Conservation (phyloP, 2,329 filamentous ascomycete species). For the Botryosphaeria dothidea region DNA sequence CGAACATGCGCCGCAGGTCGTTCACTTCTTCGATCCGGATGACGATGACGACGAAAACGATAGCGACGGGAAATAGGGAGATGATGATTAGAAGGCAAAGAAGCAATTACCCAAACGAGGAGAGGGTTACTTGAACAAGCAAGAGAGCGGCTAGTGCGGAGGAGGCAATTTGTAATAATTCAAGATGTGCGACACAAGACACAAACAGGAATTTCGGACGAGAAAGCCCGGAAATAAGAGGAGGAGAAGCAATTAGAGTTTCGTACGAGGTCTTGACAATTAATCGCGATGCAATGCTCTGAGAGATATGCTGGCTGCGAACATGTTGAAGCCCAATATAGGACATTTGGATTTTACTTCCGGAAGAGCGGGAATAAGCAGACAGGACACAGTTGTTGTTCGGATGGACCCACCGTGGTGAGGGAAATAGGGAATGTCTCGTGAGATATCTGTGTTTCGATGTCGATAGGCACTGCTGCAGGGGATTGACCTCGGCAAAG, state of each 20-base stretch:
- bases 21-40: slow-evolving; percentile 11
- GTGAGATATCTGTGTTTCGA: not conserved
- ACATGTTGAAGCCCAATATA: not conserved
- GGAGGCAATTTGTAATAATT: not conserved
- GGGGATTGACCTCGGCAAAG: not conserved
- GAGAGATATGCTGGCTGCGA: too few relatives aligned
- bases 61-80: not conserved
- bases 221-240: not conserved
- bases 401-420: not conserved
- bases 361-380: not conserved
- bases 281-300: too few relatives aligned
- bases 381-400: not conserved
- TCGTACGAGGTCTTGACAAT: not conserved
- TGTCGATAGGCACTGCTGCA: not conserved
- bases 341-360: not conserved
- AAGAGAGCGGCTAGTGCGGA: not conserved
- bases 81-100: not conserved
- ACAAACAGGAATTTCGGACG: not conserved
- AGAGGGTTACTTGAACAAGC: not conserved
- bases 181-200: not conserved
- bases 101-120: not conserved
- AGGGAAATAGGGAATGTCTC: not conserved
- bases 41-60: not conserved
- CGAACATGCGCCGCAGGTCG: slow-evolving; percentile 22
- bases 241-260: not conserved